A percentile compares a stretch with the other conserved stretches of the same genome.
Evolutionary conservation across 495 filamentous ascomycete species (phyloP).

Genomic region (Sordaria brevicollis): DNA sequence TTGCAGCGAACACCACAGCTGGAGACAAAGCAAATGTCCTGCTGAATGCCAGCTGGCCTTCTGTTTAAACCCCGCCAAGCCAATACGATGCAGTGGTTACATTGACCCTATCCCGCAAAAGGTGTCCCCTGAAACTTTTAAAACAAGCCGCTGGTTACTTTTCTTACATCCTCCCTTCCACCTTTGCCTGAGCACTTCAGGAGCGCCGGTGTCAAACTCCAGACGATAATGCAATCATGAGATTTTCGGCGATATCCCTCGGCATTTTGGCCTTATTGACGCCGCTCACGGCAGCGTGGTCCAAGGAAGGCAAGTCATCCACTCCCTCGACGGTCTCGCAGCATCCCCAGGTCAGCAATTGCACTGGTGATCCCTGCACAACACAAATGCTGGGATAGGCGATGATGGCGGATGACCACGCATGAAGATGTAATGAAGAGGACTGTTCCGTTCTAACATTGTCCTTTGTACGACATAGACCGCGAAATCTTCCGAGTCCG

Average conservation of each 20-base stretch:
- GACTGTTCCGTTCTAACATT: background rate
- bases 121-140: background rate
- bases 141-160: background rate
- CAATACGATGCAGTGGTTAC: background rate
- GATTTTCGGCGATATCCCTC: conserved; percentile 38
- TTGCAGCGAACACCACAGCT: no score
- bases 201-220: background rate
- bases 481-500: conserved; percentile 93
- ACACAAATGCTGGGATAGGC: background rate
- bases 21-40: background rate
- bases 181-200: background rate
- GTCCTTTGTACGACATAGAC: conserved; percentile 42
- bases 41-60: background rate
- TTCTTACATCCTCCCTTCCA: background rate
- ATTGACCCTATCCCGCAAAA: background rate
- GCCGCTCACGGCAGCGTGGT: conserved; percentile 61
- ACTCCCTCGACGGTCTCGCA: background rate
- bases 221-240: conserved; percentile 37
- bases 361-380: background rate
- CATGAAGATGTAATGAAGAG: background rate
- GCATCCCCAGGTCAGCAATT: background rate
- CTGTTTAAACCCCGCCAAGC: background rate
- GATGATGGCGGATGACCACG: background rate
- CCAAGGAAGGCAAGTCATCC: conserved; percentile 62
- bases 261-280: conserved; percentile 49